Percentiles rank a stretch among this genome's conserved stretches.
phyloP scores from a whole-genome alignment of 2,329 filamentous ascomycete species.

The Fusarium begoniae region DNA sequence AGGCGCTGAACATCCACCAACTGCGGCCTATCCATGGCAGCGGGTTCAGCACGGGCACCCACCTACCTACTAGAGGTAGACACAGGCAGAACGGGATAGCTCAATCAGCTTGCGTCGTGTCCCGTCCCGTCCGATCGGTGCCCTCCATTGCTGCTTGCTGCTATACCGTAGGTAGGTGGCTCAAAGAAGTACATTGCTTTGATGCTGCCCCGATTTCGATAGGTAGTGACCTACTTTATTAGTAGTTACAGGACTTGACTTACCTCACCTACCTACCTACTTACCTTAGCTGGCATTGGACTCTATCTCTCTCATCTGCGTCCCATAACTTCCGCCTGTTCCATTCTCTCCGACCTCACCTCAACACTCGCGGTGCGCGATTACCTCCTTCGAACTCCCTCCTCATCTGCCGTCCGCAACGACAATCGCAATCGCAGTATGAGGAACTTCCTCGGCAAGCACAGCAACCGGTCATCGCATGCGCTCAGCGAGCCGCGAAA shows the following conservation, averaged over 20 bases:
- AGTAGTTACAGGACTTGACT: not conserved
- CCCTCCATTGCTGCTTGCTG: not conserved
- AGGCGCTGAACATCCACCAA: constrained; percentile 24
- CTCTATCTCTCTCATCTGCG: constrained; percentile 20
- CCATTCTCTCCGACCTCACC: constrained; percentile 9
- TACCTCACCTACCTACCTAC: not conserved
- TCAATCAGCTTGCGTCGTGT: constrained; percentile 1
- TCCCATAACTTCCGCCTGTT: constrained; percentile 14
- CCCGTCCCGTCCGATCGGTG: constrained; percentile 17
- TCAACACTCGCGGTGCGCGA: constrained; percentile 22
- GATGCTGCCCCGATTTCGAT: constrained; percentile 25
- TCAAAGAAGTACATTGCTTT: not conserved
- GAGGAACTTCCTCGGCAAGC: constrained; percentile 64
- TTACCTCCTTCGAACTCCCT: not conserved
- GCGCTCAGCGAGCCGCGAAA: constrained; percentile 58
- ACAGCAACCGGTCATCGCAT: constrained; percentile 67
- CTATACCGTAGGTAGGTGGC: not conserved
- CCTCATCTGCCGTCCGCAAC: constrained; percentile 17
- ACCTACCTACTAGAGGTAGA: not conserved
- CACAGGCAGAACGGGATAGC: not conserved
- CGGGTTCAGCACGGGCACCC: constrained; percentile 1
- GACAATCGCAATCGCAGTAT: constrained; percentile 49
- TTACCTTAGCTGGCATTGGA: not conserved
- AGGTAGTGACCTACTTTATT: not conserved
- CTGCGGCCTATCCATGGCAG: constrained; percentile 1